A percentile compares a stretch with the other conserved stretches of the same genome.
Evolutionary conservation across 2,329 filamentous ascomycete species (phyloP).

Genomic region (Cytospora chrysosperma): DNA sequence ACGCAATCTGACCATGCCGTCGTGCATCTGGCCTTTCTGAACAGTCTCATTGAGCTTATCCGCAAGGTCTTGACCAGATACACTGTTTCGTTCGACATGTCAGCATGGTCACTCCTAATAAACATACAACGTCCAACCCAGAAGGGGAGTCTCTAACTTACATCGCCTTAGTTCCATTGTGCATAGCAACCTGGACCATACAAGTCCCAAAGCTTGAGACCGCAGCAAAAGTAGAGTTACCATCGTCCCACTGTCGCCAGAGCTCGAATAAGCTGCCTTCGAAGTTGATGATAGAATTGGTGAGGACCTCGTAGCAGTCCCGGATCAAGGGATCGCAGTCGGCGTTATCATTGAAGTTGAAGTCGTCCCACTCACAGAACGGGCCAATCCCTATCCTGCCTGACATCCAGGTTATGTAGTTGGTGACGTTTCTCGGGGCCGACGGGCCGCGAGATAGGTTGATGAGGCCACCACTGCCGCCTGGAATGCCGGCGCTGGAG

Average conservation of each 20-base stretch:
- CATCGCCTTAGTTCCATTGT: neutral
- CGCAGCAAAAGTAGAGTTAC: neutral
- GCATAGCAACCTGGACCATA: neutral
- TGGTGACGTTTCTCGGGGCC: neutral
- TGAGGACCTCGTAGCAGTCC: neutral
- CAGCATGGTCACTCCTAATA: neutral
- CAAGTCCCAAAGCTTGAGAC: neutral
- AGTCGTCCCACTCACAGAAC: neutral
- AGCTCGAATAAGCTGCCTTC: neutral
- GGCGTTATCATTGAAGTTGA: neutral
- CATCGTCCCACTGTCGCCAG: neutral
- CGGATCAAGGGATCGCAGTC: neutral
- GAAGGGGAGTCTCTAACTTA: neutral
- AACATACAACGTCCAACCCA: neutral
- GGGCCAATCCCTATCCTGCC: neutral
- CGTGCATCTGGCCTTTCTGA: neutral
- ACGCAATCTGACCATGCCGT: neutral
- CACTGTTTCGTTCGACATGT: neutral
- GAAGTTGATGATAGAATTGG: neutral
- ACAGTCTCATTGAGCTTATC: neutral
- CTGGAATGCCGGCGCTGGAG: neutral
- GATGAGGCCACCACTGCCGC: neutral
- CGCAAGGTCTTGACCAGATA: neutral
- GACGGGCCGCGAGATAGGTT: neutral
- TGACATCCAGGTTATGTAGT: neutral